These are phyloP conservation scores for Suillus variegatus DNA, from an alignment of 768 basidiomycete species.

Conservation along the genomic window DNA sequence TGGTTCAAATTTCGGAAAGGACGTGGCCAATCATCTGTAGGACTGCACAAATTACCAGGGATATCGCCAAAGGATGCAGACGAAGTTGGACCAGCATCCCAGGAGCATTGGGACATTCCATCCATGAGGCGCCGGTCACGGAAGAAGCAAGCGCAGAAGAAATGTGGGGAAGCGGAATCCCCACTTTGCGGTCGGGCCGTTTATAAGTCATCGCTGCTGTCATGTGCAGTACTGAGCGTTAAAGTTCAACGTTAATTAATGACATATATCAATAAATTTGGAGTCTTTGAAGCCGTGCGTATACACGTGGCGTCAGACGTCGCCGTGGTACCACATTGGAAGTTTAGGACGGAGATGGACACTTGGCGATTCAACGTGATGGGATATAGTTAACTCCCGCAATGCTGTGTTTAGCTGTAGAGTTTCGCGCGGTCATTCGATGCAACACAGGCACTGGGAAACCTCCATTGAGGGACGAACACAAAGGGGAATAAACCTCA, in stretches of 20 bases:
- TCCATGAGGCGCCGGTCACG: constrained; percentile 17
- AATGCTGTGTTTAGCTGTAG: constrained; percentile 6
- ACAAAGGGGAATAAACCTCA: neutral
- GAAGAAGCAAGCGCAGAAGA: constrained; percentile 4
- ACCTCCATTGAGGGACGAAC: neutral
- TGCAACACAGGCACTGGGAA: constrained; percentile 13
- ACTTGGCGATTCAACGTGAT: constrained; percentile 5
- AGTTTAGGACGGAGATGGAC: constrained; percentile 7
- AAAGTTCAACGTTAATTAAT: constrained; percentile 18
- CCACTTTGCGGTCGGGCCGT: constrained; percentile 10
- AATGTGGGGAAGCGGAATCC: constrained; percentile 12
- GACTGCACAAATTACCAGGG: constrained; percentile 59
- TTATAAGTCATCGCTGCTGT: constrained; percentile 34
- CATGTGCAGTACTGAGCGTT: constrained; percentile 23
- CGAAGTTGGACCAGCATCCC: constrained; percentile 20
- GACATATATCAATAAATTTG: constrained; percentile 18
- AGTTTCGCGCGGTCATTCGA: constrained; percentile 31
- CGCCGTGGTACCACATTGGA: constrained; percentile 12
- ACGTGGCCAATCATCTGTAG: constrained; percentile 69
- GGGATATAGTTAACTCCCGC: constrained; percentile 13
- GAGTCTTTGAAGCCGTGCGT: constrained; percentile 21
- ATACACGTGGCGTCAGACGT: constrained; percentile 27
- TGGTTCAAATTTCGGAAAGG: constrained; percentile 53
- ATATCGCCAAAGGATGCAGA: constrained; percentile 63
- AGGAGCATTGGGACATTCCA: constrained; percentile 17